These are phyloP conservation scores for Ganoderma resinaceum DNA, from an alignment of 1,284 basidiomycete genomes.

Conservation along the genomic window DNA sequence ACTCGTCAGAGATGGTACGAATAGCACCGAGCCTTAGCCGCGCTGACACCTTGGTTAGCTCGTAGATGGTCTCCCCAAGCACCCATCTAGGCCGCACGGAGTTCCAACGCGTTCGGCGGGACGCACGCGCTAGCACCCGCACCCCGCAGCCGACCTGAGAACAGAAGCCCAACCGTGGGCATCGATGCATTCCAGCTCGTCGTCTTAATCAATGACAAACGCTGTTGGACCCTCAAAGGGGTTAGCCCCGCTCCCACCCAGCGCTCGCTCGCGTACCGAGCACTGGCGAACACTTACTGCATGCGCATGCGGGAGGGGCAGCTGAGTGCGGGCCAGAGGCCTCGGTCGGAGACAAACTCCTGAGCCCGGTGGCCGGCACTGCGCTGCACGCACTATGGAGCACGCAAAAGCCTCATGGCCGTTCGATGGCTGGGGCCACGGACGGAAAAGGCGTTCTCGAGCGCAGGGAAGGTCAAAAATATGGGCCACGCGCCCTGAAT, in stretches of 20 bases:
- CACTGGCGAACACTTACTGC: neutral
- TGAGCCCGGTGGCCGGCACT: neutral
- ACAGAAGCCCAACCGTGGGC: slow-evolving; percentile 8
- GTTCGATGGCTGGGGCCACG: neutral
- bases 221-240: slow-evolving; percentile 21
- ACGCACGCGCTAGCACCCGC: neutral
- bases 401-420: neutral
- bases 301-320: neutral
- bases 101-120: neutral
- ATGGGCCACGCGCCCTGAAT: neutral
- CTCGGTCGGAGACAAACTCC: neutral
- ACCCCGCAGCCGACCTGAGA: slow-evolving; percentile 19
- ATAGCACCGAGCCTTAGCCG: neutral
- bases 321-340: neutral
- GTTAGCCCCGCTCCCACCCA: slow-evolving; percentile 7
- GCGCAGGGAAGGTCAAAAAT: neutral
- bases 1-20: neutral
- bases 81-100: neutral
- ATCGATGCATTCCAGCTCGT: slow-evolving; percentile 4
- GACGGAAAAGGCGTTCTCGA: neutral
- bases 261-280: neutral
- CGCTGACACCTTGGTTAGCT: neutral
- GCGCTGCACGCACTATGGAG: neutral
- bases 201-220: slow-evolving; percentile 26
- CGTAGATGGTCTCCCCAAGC: neutral